Evolutionary conservation across 305 asterid species (phyloP).

Genomic region (Ilex paraguariensis): DNA sequence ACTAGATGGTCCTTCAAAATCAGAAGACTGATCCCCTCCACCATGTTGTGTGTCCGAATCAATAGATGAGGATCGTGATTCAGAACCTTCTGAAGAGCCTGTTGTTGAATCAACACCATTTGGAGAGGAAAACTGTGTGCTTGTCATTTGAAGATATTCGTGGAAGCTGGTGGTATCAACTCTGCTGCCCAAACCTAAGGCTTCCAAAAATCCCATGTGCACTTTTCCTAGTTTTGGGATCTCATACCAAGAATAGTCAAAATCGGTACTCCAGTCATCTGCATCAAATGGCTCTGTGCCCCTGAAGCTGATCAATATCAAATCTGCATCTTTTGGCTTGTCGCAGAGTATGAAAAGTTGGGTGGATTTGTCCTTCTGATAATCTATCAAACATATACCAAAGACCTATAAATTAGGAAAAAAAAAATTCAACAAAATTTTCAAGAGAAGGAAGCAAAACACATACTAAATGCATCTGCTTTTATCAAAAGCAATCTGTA

Average conservation of each 20-base stretch:
- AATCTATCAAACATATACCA: constrained; percentile 36
- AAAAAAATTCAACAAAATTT: background rate
- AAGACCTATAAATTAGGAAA: background rate
- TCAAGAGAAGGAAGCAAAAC: background rate
- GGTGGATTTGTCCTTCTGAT: constrained; percentile 68
- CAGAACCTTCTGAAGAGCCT: constrained; percentile 14
- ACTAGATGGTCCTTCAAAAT: constrained; percentile 19
- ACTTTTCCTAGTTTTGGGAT: constrained; percentile 80
- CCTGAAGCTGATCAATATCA: constrained; percentile 76
- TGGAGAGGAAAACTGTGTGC: constrained; percentile 2
- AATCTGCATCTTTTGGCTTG: constrained; percentile 67
- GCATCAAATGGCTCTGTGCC: constrained; percentile 99
- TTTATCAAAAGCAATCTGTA: no score
- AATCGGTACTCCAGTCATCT: constrained; percentile 92
- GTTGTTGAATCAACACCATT: constrained; percentile 17
- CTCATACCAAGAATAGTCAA: constrained; percentile 97
- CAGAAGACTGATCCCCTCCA: constrained; percentile 17
- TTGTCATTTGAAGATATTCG: constrained; percentile 26
- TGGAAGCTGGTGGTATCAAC: constrained; percentile 45
- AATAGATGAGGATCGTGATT: constrained; percentile 5
- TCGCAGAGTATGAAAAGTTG: constrained; percentile 85
- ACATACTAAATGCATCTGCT: background rate
- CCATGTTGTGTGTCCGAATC: constrained; percentile 11
- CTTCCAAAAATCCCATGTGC: constrained; percentile 96
- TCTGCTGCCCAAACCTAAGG: constrained; percentile 89